Base-by-base conservation (phyloP, 352 stramenopile species). In the Hyaloperonospora brassicae region DNA sequence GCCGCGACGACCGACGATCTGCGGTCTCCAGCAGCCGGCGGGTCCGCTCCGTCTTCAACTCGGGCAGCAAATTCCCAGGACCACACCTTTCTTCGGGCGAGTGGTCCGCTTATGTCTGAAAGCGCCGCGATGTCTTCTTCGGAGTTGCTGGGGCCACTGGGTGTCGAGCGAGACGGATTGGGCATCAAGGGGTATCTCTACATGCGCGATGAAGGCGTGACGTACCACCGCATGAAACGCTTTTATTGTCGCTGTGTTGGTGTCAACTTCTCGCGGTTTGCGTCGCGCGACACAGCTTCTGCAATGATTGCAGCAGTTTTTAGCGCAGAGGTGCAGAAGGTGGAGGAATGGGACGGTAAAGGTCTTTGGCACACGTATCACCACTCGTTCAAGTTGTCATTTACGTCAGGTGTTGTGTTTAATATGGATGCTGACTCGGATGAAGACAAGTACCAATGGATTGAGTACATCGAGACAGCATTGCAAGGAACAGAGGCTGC, bases 331-430 rank as follows among this genome's bases (percentile, higher is more conserved):
- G 70, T 92, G 36, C 60, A 78, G 53, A 85, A 84, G 44, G 70
- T 95, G 35, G 83, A 92, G 59, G 60, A 70, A 6, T 95, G 86
- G 86, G 86, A 95, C 52, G 86, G 86, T 10, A 85, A 87, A 21
- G 86, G 84, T 0, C 61, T 89, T 3, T 78, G 84, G 55, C 82
- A 92, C 51, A 87, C 72, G 50, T 95, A 95, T 51, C 72, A 74
- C 43, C 73, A 89, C 58, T 86, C 81, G 61, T 94, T 95, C 61
- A 88, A 92, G 62, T 56, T 92, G 21, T 86, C 77, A 47, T 87
- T 89, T 52, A 78, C 73, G 17, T 76, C 82, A 5, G 79, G 77
- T 25, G 68, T 72, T 21, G 76, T 87, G 42, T 92, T 87, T 50
- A 92, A 92, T 52, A 69, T 81, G 38, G 79, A 89, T 49, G 82